phyloP scores from a whole-genome alignment of 2,329 filamentous ascomycete genomes.

The Cyphellophora attinorum region DNA sequence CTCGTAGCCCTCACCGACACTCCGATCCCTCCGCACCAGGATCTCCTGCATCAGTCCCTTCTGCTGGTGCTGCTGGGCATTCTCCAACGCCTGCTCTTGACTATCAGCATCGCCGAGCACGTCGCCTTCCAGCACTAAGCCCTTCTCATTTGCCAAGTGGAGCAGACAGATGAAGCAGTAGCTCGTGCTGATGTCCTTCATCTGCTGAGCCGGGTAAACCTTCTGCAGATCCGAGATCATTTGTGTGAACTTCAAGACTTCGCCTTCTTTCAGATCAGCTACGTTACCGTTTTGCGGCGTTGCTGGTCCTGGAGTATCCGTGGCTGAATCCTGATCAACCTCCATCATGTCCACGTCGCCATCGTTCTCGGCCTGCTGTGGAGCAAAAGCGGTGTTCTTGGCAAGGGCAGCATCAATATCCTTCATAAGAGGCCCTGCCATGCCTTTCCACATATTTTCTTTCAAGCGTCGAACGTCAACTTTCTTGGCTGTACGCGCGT shows the following conservation, averaged over 20 bases:
- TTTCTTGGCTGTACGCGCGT: slow-evolving; percentile 57
- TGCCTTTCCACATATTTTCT: slow-evolving; percentile 56
- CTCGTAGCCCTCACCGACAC: slow-evolving; percentile 20
- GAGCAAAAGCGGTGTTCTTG: slow-evolving; percentile 20
- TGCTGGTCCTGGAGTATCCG: slow-evolving; percentile 20
- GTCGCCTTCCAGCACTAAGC: slow-evolving; percentile 62
- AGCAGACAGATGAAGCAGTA: slow-evolving; percentile 88
- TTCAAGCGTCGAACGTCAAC: slow-evolving; percentile 56
- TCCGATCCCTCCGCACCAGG: slow-evolving; percentile 18
- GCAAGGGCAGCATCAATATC: slow-evolving; percentile 23
- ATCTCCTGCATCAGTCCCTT: slow-evolving; percentile 30
- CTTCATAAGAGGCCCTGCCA: slow-evolving; percentile 37
- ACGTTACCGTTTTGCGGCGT: slow-evolving; percentile 22
- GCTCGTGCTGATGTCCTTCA: slow-evolving; percentile 90
- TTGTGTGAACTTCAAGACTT: slow-evolving; percentile 70
- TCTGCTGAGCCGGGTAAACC: slow-evolving; percentile 75
- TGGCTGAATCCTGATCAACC: slow-evolving; percentile 15
- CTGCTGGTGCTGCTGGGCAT: neutral
- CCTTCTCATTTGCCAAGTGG: slow-evolving; percentile 89
- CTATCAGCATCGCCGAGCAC: slow-evolving; percentile 27
- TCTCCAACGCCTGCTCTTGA: slow-evolving; percentile 12
- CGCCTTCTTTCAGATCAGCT: no score
- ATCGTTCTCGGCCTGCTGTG: slow-evolving; percentile 19
- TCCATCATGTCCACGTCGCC: slow-evolving; percentile 19
- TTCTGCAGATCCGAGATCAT: slow-evolving; percentile 82